These are phyloP conservation scores for Aspergillus arachidicola DNA, from an alignment of 2,329 filamentous ascomycete genomes.

Conservation along the genomic window DNA sequence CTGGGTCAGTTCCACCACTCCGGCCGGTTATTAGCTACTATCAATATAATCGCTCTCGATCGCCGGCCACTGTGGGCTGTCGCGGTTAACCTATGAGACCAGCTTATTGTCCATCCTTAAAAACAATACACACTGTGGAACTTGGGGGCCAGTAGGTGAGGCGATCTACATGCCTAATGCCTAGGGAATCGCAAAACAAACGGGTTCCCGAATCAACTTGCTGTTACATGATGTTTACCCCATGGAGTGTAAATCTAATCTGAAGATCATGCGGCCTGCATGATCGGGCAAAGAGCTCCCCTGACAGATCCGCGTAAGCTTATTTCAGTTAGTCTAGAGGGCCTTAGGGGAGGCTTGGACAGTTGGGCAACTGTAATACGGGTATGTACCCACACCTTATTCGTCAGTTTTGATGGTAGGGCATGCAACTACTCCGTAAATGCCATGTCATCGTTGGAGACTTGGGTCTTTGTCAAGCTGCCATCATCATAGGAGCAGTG, in stretches of 20 bases:
- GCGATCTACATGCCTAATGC: not conserved
- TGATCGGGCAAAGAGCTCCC: conserved; percentile 3
- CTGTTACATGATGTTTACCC: not conserved
- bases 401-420: not conserved
- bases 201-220: not conserved
- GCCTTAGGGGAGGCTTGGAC: not conserved
- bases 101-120: not conserved
- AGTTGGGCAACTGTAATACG: not conserved
- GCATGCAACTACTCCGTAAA: not conserved
- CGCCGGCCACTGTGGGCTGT: conserved; percentile 21
- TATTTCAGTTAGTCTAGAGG: conserved; percentile 7
- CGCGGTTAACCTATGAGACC: conserved; percentile 21
- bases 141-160: not conserved
- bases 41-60: conserved; percentile 27
- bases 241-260: conserved; percentile 2
- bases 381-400: not conserved
- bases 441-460: not conserved
- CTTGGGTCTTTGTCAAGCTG: not conserved
- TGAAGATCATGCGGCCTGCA: conserved; percentile 13
- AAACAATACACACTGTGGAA: not conserved
- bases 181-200: not conserved
- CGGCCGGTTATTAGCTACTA: conserved; percentile 22
- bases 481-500: not conserved
- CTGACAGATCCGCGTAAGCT: conserved; percentile 12
- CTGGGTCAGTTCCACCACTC: conserved; percentile 20